These are phyloP conservation scores for Boletus vermiculosoides DNA, from an alignment of 768 basidiomycete genomes.

Conservation along the genomic window DNA sequence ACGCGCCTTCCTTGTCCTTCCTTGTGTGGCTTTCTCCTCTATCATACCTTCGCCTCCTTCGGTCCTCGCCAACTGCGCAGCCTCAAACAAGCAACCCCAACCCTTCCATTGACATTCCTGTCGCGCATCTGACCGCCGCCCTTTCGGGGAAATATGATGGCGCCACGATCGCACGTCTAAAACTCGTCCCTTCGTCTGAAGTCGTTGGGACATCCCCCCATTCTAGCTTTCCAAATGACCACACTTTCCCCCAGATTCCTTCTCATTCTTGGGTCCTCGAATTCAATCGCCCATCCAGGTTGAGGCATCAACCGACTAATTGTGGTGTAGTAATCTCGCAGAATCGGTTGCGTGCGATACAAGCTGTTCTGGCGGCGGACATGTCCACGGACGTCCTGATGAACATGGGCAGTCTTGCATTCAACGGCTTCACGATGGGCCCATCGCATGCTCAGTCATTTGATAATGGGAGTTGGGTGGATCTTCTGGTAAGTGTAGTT, in stretches of 20 bases:
- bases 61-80: constrained; percentile 25
- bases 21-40: constrained; percentile 67
- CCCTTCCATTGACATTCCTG: constrained; percentile 46
- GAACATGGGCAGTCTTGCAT: constrained; percentile 28
- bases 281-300: constrained; percentile 47
- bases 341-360: constrained; percentile 70
- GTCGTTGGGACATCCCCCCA: constrained; percentile 9
- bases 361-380: constrained; percentile 50
- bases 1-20: constrained; percentile 68
- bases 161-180: constrained; percentile 54
- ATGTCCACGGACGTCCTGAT: constrained; percentile 25
- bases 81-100: constrained; percentile 14
- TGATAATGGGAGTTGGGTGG: constrained; percentile 29
- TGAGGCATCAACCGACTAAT: constrained; percentile 40
- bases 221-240: constrained; percentile 23
- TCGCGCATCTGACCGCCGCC: constrained; percentile 45
- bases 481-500: constrained; percentile 29
- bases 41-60: constrained; percentile 63
- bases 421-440: constrained; percentile 22
- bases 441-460: constrained; percentile 22
- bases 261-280: constrained; percentile 63
- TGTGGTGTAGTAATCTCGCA: constrained; percentile 71
- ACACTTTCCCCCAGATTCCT: constrained; percentile 23
- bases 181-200: constrained; percentile 35
- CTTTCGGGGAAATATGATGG: constrained; percentile 46